Percentiles rank a stretch among this genome's conserved stretches.
Conservation (phyloP, 2,329 filamentous ascomycete species). For the Alternaria rosae region DNA sequence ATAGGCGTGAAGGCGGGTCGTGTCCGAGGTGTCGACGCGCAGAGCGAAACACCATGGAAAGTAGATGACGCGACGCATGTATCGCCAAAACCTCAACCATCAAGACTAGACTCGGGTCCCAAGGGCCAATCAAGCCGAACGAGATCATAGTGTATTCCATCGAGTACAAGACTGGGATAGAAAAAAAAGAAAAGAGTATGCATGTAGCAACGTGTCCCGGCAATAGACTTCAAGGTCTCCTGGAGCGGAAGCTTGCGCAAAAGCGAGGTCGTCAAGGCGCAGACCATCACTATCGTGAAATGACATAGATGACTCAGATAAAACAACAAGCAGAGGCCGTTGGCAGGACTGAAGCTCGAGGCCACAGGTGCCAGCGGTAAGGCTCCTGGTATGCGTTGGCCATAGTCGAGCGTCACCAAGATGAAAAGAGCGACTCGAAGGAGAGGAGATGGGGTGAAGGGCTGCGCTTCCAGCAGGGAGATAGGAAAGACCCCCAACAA, state of each 20-base stretch:
- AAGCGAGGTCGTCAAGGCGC: neutral
- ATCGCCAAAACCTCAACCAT: neutral
- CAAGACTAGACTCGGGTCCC: neutral
- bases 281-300: neutral
- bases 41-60: conserved; percentile 2
- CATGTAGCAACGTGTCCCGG: neutral
- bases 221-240: neutral
- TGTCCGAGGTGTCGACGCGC: neutral
- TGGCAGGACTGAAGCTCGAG: neutral
- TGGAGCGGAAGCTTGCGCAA: neutral
- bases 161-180: neutral
- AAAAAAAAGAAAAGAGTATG: neutral
- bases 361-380: neutral
- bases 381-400: conserved; percentile 1
- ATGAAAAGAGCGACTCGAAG: conserved; percentile 6
- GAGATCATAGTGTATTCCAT: neutral
- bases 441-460: conserved; percentile 22
- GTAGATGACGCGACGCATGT: neutral
- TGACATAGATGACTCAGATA: neutral
- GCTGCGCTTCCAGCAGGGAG: conserved; percentile 29
- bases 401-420: neutral
- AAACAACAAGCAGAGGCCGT: neutral
- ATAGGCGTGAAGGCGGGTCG: neutral
- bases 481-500: conserved; percentile 33
- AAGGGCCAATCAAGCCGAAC: neutral